phyloP scores from a whole-genome alignment of 2,329 filamentous ascomycete species.

The Alternaria triticimaculans region DNA sequence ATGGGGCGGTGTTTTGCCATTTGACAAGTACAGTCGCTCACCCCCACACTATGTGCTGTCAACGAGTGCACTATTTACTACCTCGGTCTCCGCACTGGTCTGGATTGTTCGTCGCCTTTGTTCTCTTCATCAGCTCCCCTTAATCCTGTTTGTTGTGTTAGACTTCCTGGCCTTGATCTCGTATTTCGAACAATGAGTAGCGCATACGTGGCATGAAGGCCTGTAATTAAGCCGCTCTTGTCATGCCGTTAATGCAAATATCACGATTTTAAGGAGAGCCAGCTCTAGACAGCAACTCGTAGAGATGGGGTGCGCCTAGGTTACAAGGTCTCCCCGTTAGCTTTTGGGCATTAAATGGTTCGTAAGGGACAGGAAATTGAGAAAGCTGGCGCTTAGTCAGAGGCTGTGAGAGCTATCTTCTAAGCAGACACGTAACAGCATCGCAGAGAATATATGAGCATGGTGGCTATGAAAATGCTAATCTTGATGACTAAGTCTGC shows the following conservation, averaged over 20 bases:
- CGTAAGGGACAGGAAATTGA: not conserved
- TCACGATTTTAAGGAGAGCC: not conserved
- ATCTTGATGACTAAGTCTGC: not conserved
- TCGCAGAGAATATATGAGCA: not conserved
- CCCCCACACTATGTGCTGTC: conserved; percentile 1
- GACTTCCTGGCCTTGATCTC: not conserved
- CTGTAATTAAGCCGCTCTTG: not conserved
- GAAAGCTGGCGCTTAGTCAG: not conserved
- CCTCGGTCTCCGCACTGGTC: not conserved
- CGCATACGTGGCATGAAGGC: not conserved
- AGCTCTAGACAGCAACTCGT: not conserved
- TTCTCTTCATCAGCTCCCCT: not conserved
- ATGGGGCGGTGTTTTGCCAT: not conserved
- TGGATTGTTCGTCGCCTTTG: not conserved
- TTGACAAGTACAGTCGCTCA: not conserved
- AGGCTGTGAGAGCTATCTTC: not conserved
- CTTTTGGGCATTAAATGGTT: not conserved
- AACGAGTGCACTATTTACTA: not conserved
- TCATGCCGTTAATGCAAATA: not conserved
- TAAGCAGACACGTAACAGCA: not conserved
- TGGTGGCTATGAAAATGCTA: not conserved
- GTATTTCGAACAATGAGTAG: not conserved
- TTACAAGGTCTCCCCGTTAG: not conserved
- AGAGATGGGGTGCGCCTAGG: not conserved
- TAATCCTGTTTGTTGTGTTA: not conserved